These are phyloP conservation scores for Malbranchea cinnamomea DNA, from an alignment of 2,329 filamentous ascomycete species.

Conservation along the genomic window DNA sequence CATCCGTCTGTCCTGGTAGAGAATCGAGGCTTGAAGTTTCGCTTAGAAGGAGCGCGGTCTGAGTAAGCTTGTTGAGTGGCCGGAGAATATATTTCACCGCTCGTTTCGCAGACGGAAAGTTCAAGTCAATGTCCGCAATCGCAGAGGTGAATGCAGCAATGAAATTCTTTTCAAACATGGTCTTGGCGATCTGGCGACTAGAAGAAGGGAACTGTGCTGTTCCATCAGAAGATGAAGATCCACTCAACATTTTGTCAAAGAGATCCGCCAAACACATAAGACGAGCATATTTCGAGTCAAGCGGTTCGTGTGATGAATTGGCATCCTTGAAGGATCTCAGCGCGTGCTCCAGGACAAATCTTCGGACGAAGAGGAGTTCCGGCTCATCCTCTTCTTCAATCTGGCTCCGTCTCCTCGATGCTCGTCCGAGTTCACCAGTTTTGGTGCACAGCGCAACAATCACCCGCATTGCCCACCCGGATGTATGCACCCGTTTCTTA, in stretches of 20 bases:
- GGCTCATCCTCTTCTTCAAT: slow-evolving; percentile 27
- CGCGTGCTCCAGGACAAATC: slow-evolving; percentile 87
- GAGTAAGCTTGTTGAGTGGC: slow-evolving; percentile 73
- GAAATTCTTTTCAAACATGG: slow-evolving; percentile 98
- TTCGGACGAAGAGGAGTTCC: slow-evolving; percentile 70
- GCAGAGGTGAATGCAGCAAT: slow-evolving; percentile 77
- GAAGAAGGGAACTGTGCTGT: slow-evolving; percentile 38
- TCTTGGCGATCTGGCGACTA: slow-evolving; percentile 69
- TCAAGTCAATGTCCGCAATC: slow-evolving; percentile 88
- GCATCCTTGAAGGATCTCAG: slow-evolving; percentile 87
- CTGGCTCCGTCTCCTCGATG: slow-evolving; percentile 36
- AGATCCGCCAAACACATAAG: slow-evolving; percentile 79
- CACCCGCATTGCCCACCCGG: slow-evolving; percentile 70
- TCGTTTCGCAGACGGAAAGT: slow-evolving; percentile 82
- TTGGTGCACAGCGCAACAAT: slow-evolving; percentile 77
- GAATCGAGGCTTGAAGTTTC: slow-evolving; percentile 60
- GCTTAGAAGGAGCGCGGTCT: slow-evolving; percentile 74
- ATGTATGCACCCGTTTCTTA: slow-evolving; percentile 77
- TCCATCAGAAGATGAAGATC: slow-evolving; percentile 50
- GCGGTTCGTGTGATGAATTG: slow-evolving; percentile 57
- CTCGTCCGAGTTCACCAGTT: slow-evolving; percentile 58
- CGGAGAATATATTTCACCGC: slow-evolving; percentile 93
- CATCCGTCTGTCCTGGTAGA: slow-evolving; percentile 52
- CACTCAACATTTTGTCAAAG: slow-evolving; percentile 82
- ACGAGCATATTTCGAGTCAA: slow-evolving; percentile 75